A percentile compares a stretch with the other conserved stretches of the same genome.
Evolutionary conservation across 2,329 filamentous ascomycete species (phyloP).

Genomic region (Pyricularia grisea): DNA sequence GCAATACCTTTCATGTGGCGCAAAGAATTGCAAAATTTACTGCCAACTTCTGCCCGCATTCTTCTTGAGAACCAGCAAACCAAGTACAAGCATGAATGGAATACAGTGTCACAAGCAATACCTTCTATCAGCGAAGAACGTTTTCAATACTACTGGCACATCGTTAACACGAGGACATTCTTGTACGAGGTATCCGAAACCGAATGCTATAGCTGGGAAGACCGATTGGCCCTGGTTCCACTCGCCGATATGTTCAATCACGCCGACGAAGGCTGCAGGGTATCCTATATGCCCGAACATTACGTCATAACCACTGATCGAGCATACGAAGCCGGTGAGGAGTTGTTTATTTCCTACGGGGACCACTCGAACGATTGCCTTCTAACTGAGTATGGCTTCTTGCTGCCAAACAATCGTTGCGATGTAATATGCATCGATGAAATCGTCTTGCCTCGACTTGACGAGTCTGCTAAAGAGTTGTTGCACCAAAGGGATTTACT

Average conservation of each 20-base stretch:
- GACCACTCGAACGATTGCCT: conserved; percentile 64
- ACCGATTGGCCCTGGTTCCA: conserved; percentile 61
- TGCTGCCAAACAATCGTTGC: conserved; percentile 35
- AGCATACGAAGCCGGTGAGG: conserved; percentile 45
- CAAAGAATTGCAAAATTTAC: conserved; percentile 24
- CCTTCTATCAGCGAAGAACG: conserved; percentile 14
- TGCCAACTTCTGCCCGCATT: conserved; percentile 23
- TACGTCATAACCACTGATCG: conserved; percentile 46
- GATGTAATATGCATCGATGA: conserved; percentile 40
- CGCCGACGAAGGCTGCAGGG: conserved; percentile 37
- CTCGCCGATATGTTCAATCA: conserved; percentile 66
- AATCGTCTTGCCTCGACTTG: conserved; percentile 30
- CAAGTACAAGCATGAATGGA: conserved; percentile 10
- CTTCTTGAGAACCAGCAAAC: conserved; percentile 13
- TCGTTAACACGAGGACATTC: conserved; percentile 55
- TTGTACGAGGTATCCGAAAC: conserved; percentile 42
- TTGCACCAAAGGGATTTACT: conserved; percentile 39
- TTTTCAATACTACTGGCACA: conserved; percentile 48
- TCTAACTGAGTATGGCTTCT: conserved; percentile 56
- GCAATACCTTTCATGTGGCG: conserved; percentile 33
- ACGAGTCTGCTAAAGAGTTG: conserved; percentile 20
- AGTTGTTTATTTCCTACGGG: conserved; percentile 63
- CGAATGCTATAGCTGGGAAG: conserved; percentile 32
- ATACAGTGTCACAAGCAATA: not conserved
- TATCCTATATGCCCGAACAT: conserved; percentile 35